phyloP scores from a whole-genome alignment of 1,284 basidiomycete species.

The Coniferiporia weirii region DNA sequence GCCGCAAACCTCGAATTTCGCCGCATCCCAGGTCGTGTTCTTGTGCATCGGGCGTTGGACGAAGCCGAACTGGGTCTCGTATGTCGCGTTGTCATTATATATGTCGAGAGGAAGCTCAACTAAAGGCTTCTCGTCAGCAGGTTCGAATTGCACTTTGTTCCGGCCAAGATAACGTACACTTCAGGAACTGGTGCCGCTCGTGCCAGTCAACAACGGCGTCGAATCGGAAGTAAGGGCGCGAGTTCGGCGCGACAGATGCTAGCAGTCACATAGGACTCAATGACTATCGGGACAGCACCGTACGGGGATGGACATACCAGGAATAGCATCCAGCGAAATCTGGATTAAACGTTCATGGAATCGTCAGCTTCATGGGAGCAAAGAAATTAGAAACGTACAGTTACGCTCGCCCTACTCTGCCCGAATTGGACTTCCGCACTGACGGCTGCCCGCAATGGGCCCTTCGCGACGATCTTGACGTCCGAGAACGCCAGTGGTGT shows the following conservation, averaged over 20 bases:
- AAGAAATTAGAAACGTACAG: constrained; percentile 41
- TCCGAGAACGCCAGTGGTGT: constrained; percentile 70
- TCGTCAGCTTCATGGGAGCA: neutral
- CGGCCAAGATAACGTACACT: constrained; percentile 49
- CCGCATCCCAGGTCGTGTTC: constrained; percentile 85
- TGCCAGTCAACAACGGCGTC: constrained; percentile 91
- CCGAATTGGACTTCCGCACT: constrained; percentile 68
- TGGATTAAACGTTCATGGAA: constrained; percentile 26
- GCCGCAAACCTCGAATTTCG: constrained; percentile 74
- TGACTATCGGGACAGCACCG: neutral
- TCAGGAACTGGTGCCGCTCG: constrained; percentile 86
- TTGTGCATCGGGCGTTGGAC: constrained; percentile 88
- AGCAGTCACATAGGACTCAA: neutral
- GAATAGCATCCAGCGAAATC: constrained; percentile 84
- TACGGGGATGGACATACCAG: constrained; percentile 37
- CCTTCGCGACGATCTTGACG: constrained; percentile 68
- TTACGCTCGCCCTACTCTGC: constrained; percentile 71
- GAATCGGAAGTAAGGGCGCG: constrained; percentile 77
- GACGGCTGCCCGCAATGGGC: constrained; percentile 78
- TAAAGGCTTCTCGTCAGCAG: constrained; percentile 26
- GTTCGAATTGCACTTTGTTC: neutral
- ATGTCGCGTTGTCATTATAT: constrained; percentile 77
- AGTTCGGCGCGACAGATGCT: constrained; percentile 63
- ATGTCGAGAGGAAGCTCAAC: constrained; percentile 90
- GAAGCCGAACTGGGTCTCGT: constrained; percentile 91